Percentiles rank a stretch among this genome's conserved stretches.
Conservation (phyloP, 208 protist species). For the Crithidia mellificae region DNA sequence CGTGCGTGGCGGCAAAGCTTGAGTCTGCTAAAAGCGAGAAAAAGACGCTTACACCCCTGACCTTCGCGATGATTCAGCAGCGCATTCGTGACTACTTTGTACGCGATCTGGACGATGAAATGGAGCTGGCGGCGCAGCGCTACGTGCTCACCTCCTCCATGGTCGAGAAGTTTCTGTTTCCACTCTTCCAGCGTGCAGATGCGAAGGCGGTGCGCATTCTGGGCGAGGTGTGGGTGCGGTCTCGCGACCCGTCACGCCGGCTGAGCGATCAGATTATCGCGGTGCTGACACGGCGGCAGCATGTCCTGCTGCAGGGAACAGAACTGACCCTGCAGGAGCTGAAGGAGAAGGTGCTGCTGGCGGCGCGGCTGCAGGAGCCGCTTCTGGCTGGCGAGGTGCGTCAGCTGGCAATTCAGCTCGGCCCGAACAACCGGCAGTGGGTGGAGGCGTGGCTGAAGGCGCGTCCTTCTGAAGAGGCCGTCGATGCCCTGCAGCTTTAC, state of each 20-base stretch:
- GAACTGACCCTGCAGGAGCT: slow-evolving; percentile 53
- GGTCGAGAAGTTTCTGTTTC: slow-evolving; percentile 30
- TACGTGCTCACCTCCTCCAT: slow-evolving; percentile 30
- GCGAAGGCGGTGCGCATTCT: slow-evolving; percentile 23
- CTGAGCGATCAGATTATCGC: slow-evolving; percentile 51
- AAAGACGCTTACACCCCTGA: slow-evolving; percentile 13
- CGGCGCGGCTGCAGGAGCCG: slow-evolving; percentile 46
- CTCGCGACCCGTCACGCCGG: slow-evolving; percentile 28
- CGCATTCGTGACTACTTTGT: slow-evolving; percentile 37
- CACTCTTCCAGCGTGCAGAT: slow-evolving; percentile 28
- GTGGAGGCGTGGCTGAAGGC: slow-evolving; percentile 35
- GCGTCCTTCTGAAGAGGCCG: background rate
- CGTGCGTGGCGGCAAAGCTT: slow-evolving; percentile 22
- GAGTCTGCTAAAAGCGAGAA: slow-evolving; percentile 7
- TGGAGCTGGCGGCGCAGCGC: slow-evolving; percentile 12
- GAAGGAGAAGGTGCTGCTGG: slow-evolving; percentile 59
- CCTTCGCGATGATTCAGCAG: slow-evolving; percentile 38
- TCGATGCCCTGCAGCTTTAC: slow-evolving; percentile 28
- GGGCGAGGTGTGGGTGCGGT: slow-evolving; percentile 27
- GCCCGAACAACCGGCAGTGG: slow-evolving; percentile 28
- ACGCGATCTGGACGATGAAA: slow-evolving; percentile 32
- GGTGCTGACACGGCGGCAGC: slow-evolving; percentile 49
- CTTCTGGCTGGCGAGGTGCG: slow-evolving; percentile 27
- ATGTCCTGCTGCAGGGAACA: slow-evolving; percentile 46
- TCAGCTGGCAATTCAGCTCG: slow-evolving; percentile 40